Evolutionary conservation across 495 filamentous ascomycete genomes (phyloP), one percentile per base, ranked within the genome.

Genomic region (Aspergillus coremiiformis): DNA sequence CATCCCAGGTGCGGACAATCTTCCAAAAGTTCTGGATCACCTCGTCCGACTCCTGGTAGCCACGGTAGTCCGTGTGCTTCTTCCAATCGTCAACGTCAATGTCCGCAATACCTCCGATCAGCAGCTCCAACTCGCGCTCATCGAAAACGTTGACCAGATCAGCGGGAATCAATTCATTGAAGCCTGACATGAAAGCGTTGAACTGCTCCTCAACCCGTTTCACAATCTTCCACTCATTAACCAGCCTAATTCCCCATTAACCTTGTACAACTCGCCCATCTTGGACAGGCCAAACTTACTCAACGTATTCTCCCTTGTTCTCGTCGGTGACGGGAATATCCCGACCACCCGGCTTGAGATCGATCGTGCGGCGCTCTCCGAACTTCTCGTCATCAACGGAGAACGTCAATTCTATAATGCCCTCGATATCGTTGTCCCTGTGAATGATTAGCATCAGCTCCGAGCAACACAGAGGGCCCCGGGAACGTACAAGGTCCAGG

Each of bases 1-100:
- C 89, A 66, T 99, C 93, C 93, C 94, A 97, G 56, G 79, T 87
- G 58, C 92, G 83, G 59, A 99, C 84, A 49, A 89, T 92, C 78
- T 95, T 93, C 93, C 93, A 99, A 81, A 99, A 99, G 74, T 90
- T 91, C 66, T 87, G 84, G 57, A 99, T 94, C 26, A 97, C 94
- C 63, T 96, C 89, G 66, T 97, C 94, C 47, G 81, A 84, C 70
- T 99, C 93, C 33, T 95, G 96, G 74, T 99, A 99, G n/a, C 93
- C 93, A 53, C 93, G 84, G 72, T 99, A 99, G 65, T 99, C 93
- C n/a, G 93, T 99, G 73, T 99, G 93, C 74, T 99, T 99, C 84
- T 99, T 99, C 93, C 93, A 99, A 69, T 99, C 93, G 44, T 97
- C 93, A 17, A 99, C 94, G 62, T 99, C 93, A 59, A 99, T 99